Evolutionary conservation across 257 asterid genomes (phyloP).

Genomic region (Verbascum thapsus): DNA sequence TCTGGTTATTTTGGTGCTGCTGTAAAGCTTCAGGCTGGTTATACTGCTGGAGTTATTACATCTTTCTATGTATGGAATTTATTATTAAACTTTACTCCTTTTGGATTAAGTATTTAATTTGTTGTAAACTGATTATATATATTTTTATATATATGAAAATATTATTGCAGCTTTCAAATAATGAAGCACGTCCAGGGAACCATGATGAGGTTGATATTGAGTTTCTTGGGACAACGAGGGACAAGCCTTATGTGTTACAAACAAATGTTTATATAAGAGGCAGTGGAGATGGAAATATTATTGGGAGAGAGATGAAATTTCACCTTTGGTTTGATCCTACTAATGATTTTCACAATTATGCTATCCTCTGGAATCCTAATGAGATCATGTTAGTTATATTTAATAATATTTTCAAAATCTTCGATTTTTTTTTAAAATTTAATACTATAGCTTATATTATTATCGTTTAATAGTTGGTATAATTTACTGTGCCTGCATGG

Average conservation of each 20-base stretch:
- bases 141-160: background rate
- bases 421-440: too few species aligned
- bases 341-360: slow-evolving; percentile 67
- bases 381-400: slow-evolving; percentile 68
- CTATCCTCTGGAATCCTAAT: slow-evolving; percentile 71
- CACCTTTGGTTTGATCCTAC: slow-evolving; percentile 95
- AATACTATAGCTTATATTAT: too few species aligned
- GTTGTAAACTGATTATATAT: too few species aligned
- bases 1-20: slow-evolving; percentile 81
- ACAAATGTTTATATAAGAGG: slow-evolving; percentile 84
- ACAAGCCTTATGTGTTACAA: slow-evolving; percentile 73
- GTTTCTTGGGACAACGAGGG: slow-evolving; percentile 78
- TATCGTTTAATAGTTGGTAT: too few species aligned
- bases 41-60: slow-evolving; percentile 90
- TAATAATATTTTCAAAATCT: too few species aligned
- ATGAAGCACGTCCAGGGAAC: slow-evolving; percentile 64
- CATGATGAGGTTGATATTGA: slow-evolving; percentile 88
- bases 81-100: too few species aligned
- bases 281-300: slow-evolving; percentile 75
- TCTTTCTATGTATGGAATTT: slow-evolving; percentile 67
- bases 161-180: slow-evolving; percentile 66
- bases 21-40: slow-evolving; percentile 83
- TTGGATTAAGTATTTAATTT: too few species aligned
- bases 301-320: slow-evolving; percentile 79
- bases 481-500: too few species aligned